Evolutionary conservation across 202 grass and related monocot species (phyloP), one percentile per base, ranked within the genome.

Genomic region (Musa balbisiana): DNA sequence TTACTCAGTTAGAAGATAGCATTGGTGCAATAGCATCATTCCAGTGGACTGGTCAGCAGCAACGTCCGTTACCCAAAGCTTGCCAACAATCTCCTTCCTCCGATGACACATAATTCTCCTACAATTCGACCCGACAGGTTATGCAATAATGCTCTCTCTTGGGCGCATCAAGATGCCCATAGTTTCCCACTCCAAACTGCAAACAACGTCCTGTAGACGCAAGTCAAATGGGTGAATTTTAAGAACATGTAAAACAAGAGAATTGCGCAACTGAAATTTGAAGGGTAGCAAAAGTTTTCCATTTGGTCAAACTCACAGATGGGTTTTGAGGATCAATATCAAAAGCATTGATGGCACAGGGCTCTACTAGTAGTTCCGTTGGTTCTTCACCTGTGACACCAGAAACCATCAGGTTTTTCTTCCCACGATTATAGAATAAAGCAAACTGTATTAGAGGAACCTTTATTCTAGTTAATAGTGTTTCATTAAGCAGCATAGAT

Each of bases 281-380:
- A 78, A 64, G 10, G 24, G 9, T 20, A 20, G 68, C 13, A 74
- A 11, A 53, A 62, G 22, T 49, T 56, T 14, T 68, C 14, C 15
- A 29, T 25, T 29, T 26, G 33, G 3, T 58, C 10, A 21, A 73
- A 88, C 91, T 91, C 92, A 97, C 93, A 73, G 88, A 91, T 55
- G 90, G 93, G 71, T 91, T 91, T 72, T 93, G 82, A 76, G 86
- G 86, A 83, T 93, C 93, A 73, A 97, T 87, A 64, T 97, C 93
- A 78, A 97, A 93, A 71, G 90, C 82, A 81, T 97, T 97, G 76
- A 97, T 91, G 27, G 93, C 88, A 66, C 90, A 97, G 0, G 81
- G 55, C 82, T 97, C 93, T 2, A 52, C 86, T 80, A 97, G 78
- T 67, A 97, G 75, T 80, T 87, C 79, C 58, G 76, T 27, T 10